A percentile compares a stretch with the other conserved stretches of the same genome.
phyloP scores from a whole-genome alignment of 2,329 filamentous ascomycete species.

The Scedosporium apiospermum region DNA sequence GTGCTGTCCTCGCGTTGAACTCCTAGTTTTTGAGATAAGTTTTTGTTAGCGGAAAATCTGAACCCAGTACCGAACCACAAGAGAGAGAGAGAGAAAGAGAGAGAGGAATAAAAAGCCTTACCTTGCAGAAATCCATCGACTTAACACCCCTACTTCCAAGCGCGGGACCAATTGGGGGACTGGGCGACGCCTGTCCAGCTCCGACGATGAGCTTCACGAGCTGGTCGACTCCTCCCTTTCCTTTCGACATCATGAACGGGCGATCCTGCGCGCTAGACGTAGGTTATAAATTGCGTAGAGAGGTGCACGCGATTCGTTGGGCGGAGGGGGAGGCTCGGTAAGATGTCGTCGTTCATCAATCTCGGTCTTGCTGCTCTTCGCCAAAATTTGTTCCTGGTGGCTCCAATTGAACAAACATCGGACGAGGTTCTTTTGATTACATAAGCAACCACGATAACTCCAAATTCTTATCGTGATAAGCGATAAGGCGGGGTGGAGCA shows the following conservation, averaged over 20 bases:
- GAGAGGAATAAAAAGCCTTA: constrained; percentile 22
- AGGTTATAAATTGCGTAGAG: neutral
- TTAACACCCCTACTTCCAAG: constrained; percentile 97
- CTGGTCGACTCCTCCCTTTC: constrained; percentile 45
- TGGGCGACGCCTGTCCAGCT: constrained; percentile 87
- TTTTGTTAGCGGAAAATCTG: neutral
- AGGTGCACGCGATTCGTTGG: neutral
- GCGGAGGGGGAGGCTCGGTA: neutral
- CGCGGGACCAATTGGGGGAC: constrained; percentile 91
- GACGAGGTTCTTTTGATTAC: neutral
- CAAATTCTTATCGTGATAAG: neutral
- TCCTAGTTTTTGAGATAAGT: constrained; percentile 50
- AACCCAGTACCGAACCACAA: neutral
- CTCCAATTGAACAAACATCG: neutral
- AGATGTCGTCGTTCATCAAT: neutral
- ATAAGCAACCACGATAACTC: neutral
- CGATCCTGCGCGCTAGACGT: neutral
- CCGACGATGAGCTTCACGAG: constrained; percentile 97
- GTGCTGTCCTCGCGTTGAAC: constrained; percentile 89
- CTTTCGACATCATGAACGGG: constrained; percentile 39
- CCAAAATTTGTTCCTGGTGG: neutral
- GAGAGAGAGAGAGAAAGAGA: neutral
- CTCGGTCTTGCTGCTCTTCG: neutral
- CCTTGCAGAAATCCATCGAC: constrained; percentile 99
- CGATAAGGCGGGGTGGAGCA: constrained; percentile 1